Percentiles rank a stretch among this genome's conserved stretches.
These are phyloP conservation scores for Pistacia atlantica DNA, from an alignment of 345 rosid genomes.

Conservation along the genomic window DNA sequence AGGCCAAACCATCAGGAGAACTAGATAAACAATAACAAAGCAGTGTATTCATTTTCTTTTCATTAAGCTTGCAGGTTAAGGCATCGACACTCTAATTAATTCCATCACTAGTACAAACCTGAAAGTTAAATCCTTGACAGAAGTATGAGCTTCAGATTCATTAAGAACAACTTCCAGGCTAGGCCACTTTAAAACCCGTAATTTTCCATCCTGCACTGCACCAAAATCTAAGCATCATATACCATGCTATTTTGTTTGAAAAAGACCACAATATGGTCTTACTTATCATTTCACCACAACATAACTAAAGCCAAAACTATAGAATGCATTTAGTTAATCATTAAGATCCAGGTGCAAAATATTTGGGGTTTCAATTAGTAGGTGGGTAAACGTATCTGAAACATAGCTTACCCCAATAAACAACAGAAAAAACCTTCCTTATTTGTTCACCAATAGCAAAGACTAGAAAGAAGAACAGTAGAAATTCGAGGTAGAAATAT, in stretches of 20 bases:
- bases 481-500: neutral
- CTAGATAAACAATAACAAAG: constrained; percentile 4
- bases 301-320: neutral
- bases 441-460: neutral
- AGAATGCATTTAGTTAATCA: neutral
- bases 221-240: constrained; percentile 44
- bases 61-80: constrained; percentile 8
- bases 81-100: constrained; percentile 18
- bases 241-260: constrained; percentile 23
- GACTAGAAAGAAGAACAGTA: neutral
- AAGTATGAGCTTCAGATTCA: constrained; percentile 66
- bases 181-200: constrained; percentile 92
- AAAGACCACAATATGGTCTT: neutral
- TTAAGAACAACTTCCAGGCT: constrained; percentile 67
- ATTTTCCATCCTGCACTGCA: constrained; percentile 88
- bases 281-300: neutral
- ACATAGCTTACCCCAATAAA: neutral
- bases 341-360: neutral
- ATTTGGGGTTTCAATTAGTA: neutral
- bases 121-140: constrained; percentile 72
- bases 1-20: constrained; percentile 23
- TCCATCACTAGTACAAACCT: constrained; percentile 45
- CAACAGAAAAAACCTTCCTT: neutral
- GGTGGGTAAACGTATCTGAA: neutral
- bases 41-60: neutral